phyloP scores from a whole-genome alignment of 768 basidiomycete species.

The Boletus vermiculosoides region DNA sequence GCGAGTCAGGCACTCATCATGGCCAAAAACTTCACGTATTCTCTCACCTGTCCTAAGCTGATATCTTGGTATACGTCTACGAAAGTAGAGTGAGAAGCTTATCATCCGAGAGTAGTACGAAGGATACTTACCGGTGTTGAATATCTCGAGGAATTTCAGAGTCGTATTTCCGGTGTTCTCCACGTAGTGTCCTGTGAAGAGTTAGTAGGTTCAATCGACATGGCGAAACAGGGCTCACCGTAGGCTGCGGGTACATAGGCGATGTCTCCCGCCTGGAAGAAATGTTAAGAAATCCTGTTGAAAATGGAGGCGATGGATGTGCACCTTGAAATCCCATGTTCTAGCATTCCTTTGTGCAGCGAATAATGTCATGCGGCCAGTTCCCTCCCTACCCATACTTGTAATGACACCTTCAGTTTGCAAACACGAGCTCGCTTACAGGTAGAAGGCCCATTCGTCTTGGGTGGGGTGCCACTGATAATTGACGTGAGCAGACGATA shows the following conservation, averaged over 20 bases:
- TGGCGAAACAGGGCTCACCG: slow-evolving; percentile 4
- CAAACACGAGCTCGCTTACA: slow-evolving; percentile 36
- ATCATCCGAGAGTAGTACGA: not conserved
- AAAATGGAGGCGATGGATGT: not conserved
- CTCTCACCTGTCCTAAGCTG: slow-evolving; percentile 46
- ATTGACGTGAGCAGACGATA: not conserved
- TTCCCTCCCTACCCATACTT: slow-evolving; percentile 43
- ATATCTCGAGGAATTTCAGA: slow-evolving; percentile 48
- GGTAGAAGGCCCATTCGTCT: slow-evolving; percentile 62
- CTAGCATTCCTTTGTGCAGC: slow-evolving; percentile 51
- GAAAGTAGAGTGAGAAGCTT: not conserved
- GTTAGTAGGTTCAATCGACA: not conserved
- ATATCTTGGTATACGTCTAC: slow-evolving; percentile 32
- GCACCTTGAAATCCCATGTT: slow-evolving; percentile 58
- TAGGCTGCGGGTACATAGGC: slow-evolving; percentile 13
- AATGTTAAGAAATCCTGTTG: not conserved
- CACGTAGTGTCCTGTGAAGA: slow-evolving; percentile 45
- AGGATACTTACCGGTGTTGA: slow-evolving; percentile 37
- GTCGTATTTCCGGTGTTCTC: slow-evolving; percentile 54
- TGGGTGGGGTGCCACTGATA: slow-evolving; percentile 67
- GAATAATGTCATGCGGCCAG: slow-evolving; percentile 55
- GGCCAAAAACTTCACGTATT: not conserved
- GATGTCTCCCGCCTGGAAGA: slow-evolving; percentile 22
- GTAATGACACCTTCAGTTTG: not conserved
- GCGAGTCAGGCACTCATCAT: not conserved